Conservation (phyloP, 169 alveolate species). For the Plasmodium gonderi region DNA sequence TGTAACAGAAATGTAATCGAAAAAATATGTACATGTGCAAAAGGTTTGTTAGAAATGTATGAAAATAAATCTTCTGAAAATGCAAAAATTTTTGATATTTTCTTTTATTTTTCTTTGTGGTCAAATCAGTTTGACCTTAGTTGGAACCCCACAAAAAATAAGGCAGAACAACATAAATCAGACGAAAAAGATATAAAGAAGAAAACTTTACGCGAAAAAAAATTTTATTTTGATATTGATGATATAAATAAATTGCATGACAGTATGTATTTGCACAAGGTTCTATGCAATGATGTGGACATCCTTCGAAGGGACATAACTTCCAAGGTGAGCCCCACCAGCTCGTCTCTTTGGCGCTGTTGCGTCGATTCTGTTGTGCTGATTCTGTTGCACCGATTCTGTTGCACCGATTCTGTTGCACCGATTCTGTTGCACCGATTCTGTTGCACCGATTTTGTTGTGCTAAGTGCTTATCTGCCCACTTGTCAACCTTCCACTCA, state of each 20-base stretch:
- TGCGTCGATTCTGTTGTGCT: no score
- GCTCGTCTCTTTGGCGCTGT: background rate
- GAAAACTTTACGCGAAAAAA: conserved; percentile 28
- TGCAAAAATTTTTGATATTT: conserved; percentile 21
- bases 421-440: no score
- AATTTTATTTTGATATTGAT: conserved; percentile 27
- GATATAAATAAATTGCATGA: conserved; percentile 24
- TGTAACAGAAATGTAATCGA: conserved; percentile 20
- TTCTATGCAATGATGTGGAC: conserved; percentile 13
- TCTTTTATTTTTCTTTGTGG: conserved; percentile 58
- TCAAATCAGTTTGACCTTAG: conserved; percentile 63
- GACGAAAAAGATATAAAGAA: conserved; percentile 57
- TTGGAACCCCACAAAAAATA: conserved; percentile 67
- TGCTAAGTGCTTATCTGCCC: background rate
- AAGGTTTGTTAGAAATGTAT: conserved; percentile 21
- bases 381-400: no score
- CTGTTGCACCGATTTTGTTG: no score
- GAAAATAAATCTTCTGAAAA: conserved; percentile 13
- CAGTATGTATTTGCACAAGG: conserved; percentile 32
- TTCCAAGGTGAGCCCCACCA: background rate
- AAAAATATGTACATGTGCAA: conserved; percentile 60
- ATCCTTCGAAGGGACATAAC: conserved; percentile 18
- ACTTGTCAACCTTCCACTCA: background rate
- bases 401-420: no score
- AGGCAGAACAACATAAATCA: background rate